Base-by-base conservation (phyloP, 805 yeast species). In the Zygosaccharomyces kombuchaensis region DNA sequence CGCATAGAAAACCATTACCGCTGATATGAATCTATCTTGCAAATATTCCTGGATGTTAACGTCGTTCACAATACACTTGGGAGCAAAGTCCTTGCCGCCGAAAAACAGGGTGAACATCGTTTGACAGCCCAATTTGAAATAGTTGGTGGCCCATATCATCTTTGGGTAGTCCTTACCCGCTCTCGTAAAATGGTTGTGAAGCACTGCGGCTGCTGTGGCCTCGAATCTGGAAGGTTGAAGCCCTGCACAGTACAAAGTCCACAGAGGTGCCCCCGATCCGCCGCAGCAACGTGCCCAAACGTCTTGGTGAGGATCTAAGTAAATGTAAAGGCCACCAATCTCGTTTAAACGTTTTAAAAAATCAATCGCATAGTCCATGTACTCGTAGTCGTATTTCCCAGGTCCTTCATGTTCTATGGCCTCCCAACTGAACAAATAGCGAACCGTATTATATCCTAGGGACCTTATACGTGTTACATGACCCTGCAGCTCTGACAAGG, bases 121-220 rank as follows among this genome's bases (percentile, higher is more conserved):
- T 50, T 79, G 76, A 29, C 84, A 72, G 1, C 88, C 96, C 48
- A 88, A 68, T 29, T 93, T 73, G 50, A 72, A 77, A 59, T 89
- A 88, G 64, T 90, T 90, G 1, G 96, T 81, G 0, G 96, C 81
- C 97, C 97, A 90, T 27, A 89, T 71, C 97, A 90, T 90, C 56
- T 86, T 84, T 6, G 89, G 88, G 61, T 77, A 85, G 13, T 55
- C 55, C 6, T 79, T 77, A 36, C 71, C 63, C n/a, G 65, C 71
- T 1, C 66, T 58, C 22, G 64, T 66, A 60, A 71, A 73, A 13
- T 68, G 60, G 55, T 84, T 81, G 60, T 90, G 96, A 16, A 88
- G 61, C 27, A 87, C 63, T 0, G 96, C 91, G 1, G 96, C 95
- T 48, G 84, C 87, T 4, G 93, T 86, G 2, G 54, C 71, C 1